Evolutionary conservation across 176 grass and related monocot species (phyloP).

Genomic region (Hordeum vulgare): DNA sequence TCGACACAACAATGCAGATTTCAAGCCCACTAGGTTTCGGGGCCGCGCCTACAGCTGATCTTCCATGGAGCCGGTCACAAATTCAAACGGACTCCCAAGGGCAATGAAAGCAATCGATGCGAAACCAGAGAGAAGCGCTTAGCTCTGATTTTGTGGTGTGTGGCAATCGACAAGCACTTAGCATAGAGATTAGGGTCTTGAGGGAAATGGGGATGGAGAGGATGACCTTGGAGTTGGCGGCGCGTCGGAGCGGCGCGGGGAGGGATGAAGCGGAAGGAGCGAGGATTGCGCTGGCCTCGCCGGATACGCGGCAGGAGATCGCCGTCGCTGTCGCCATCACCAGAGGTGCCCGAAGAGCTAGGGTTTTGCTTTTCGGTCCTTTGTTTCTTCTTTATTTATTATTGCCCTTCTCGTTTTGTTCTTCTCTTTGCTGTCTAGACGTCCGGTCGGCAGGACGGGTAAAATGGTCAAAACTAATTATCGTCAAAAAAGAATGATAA

Average conservation of each 20-base stretch:
- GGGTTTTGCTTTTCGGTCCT: conserved; percentile 23
- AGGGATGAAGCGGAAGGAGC: conserved; percentile 26
- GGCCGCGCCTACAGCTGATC: background rate
- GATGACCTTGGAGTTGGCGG: conserved; percentile 17
- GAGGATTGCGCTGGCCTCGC: conserved; percentile 17
- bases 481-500: no score
- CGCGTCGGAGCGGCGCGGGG: conserved; percentile 3
- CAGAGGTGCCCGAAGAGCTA: conserved; percentile 28
- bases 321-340: conserved; percentile 29
- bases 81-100: background rate
- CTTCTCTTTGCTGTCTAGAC: background rate
- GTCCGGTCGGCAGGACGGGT: no score
- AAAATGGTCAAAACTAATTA: no score
- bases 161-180: background rate
- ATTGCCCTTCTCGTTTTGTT: background rate
- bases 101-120: background rate
- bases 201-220: background rate
- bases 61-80: background rate
- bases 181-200: background rate
- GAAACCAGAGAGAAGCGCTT: background rate
- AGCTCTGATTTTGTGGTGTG: background rate
- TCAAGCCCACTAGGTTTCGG: background rate
- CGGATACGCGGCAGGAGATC: conserved; percentile 15
- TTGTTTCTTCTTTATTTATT: background rate
- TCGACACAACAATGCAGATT: background rate